Evolutionary conservation across 495 filamentous ascomycete species (phyloP).

Genomic region (Penicillium canariense): DNA sequence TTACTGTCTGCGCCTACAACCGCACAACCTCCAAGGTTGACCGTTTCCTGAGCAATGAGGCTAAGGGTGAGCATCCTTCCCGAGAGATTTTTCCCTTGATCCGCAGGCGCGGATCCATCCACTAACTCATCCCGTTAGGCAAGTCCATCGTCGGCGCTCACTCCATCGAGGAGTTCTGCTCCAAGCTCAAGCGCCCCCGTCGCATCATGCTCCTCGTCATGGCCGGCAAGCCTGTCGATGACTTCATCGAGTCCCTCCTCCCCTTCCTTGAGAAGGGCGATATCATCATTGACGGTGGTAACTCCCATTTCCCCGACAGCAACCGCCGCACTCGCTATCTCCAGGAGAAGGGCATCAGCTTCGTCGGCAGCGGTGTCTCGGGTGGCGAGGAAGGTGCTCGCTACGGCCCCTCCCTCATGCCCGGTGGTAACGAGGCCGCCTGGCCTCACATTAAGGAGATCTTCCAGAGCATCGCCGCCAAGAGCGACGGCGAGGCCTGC

Average conservation of each 20-base stretch:
- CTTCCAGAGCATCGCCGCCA: slow-evolving; percentile 95
- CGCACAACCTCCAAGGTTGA: slow-evolving; percentile 97
- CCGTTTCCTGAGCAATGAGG: slow-evolving; percentile 88
- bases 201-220: slow-evolving; percentile 97
- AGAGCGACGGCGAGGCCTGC: slow-evolving; percentile 93
- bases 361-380: slow-evolving; percentile 96
- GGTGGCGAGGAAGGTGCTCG: slow-evolving; percentile 99
- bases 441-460: slow-evolving; percentile 99
- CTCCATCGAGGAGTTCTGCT: slow-evolving; percentile 87
- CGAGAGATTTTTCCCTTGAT: neutral
- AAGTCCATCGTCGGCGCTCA: slow-evolving; percentile 92
- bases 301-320: slow-evolving; percentile 98
- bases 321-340: slow-evolving; percentile 93
- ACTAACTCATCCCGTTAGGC: slow-evolving; percentile 45
- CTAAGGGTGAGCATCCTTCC: slow-evolving; percentile 62
- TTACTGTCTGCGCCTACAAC: slow-evolving; percentile 96
- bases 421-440: slow-evolving; percentile 94
- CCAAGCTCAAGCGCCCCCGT: slow-evolving; percentile 94
- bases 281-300: slow-evolving; percentile 99
- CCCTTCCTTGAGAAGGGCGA: slow-evolving; percentile 87
- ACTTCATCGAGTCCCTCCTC: slow-evolving; percentile 95
- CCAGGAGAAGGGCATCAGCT: slow-evolving; percentile 80
- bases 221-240: slow-evolving; percentile 95
- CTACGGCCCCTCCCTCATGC: slow-evolving; percentile 97
- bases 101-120: neutral